phyloP scores from a whole-genome alignment of 441 rosid genomes.

The Bruguiera hainesii region DNA sequence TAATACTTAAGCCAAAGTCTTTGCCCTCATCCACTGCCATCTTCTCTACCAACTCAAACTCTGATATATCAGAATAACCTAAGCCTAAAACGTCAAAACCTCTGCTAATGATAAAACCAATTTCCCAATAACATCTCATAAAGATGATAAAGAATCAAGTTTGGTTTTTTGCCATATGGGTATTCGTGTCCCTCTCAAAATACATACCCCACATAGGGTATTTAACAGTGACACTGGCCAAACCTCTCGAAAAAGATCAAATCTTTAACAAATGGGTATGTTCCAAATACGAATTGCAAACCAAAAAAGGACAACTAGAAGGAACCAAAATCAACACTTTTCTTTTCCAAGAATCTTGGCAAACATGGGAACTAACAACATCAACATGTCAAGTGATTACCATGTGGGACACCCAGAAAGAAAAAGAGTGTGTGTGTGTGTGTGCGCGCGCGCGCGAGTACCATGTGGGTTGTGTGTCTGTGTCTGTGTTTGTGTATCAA shows the following conservation, averaged over 20 bases:
- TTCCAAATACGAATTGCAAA: background rate
- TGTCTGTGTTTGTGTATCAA: background rate
- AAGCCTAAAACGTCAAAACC: slow-evolving; percentile 13
- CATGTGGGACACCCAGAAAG: background rate
- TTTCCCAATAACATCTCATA: slow-evolving; percentile 1
- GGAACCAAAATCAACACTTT: background rate
- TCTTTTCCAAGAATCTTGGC: slow-evolving; percentile 7
- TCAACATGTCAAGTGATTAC: slow-evolving; percentile 4
- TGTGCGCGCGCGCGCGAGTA: background rate
- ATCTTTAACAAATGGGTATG: slow-evolving; percentile 19
- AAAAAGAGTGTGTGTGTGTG: background rate
- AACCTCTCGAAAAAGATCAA: background rate
- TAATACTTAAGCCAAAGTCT: slow-evolving; percentile 36
- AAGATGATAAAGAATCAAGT: background rate
- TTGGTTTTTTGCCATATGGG: slow-evolving; percentile 7
- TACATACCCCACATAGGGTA: background rate
- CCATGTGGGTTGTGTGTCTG: slow-evolving; percentile 7
- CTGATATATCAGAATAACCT: slow-evolving; percentile 7
- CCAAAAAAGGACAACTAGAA: background rate
- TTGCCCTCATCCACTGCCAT: slow-evolving; percentile 58
- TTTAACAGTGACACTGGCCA: background rate
- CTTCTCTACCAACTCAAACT: slow-evolving; percentile 10
- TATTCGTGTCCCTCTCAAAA: background rate
- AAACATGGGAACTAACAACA: slow-evolving; percentile 1
- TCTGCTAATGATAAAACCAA: background rate